A percentile compares a stretch with the other conserved stretches of the same genome.
Evolutionary conservation across 352 stramenopile genomes (phyloP).

Genomic region (Phytophthora megakarya): DNA sequence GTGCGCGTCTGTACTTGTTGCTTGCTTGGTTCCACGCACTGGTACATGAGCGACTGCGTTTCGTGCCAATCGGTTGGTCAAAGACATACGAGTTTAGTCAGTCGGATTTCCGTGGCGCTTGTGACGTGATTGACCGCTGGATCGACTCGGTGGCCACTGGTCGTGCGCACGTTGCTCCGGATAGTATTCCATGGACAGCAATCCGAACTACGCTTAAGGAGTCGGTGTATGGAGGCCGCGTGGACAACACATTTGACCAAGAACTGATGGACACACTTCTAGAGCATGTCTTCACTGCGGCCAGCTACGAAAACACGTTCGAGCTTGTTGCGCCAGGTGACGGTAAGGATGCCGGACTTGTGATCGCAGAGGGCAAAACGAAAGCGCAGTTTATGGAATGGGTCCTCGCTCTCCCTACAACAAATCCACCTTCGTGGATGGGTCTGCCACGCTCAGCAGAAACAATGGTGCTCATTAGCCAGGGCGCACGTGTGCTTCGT

Average conservation of each 20-base stretch:
- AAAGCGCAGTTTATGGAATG: conserved; percentile 93
- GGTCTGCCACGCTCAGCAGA: conserved; percentile 92
- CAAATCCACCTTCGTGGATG: conserved; percentile 93
- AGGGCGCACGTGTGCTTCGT: conserved; percentile 76
- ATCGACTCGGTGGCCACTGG: conserved; percentile 87
- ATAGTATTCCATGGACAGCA: conserved; percentile 98
- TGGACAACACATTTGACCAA: conserved; percentile 98
- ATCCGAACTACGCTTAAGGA: conserved; percentile 96
- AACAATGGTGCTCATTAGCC: conserved; percentile 85
- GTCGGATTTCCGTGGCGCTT: conserved; percentile 96
- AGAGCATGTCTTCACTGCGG: conserved; percentile 91
- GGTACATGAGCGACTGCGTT: conserved; percentile 97
- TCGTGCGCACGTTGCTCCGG: conserved; percentile 92
- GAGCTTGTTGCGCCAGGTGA: conserved; percentile 55
- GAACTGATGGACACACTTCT: conserved; percentile 95
- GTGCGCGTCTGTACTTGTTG: conserved; percentile 95
- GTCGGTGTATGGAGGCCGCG: conserved; percentile 97
- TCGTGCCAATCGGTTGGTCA: conserved; percentile 98
- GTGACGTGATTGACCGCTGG: conserved; percentile 98
- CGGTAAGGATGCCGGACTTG: conserved; percentile 53
- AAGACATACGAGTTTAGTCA: conserved; percentile 99
- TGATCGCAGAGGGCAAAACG: conserved; percentile 90
- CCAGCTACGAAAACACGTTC: conserved; percentile 94
- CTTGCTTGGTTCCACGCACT: conserved; percentile 99
- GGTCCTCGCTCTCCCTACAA: conserved; percentile 84